Evolutionary conservation across 1,139 yeast genomes (phyloP), one percentile per base, ranked within the genome.

Genomic region (Spathaspora jeffriesii): DNA sequence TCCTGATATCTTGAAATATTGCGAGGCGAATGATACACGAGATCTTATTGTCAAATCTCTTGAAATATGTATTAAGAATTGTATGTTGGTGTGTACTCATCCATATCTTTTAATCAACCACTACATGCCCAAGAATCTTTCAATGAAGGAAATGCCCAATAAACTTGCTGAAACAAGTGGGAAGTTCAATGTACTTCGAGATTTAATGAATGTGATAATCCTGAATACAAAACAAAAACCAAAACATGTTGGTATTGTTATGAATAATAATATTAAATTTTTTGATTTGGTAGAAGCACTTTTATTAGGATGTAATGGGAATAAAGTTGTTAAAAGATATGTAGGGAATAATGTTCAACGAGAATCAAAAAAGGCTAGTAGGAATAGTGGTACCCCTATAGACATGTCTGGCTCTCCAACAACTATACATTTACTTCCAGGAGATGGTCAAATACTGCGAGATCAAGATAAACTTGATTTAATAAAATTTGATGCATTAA

Each of bases 71-170:
- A 81, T 88, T 53, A 68, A 78, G 50, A 91, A 90, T 65, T 81
- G 93, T 44, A 86, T 85, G 64, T 72, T 85, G 39, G 95, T 91
- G 4, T 84, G 95, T 30, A 82, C 93, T 0, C 99, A 93, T 65
- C 98, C 98, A 1, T 92, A 87, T 59, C 68, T 92, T 44, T 68
- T 93, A 46, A 90, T 92, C 46, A 86, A 84, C 53, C 96, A 90
- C 62, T 87, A 88, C 58, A 78, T 90, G 78, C 98, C 97, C 22
- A 90, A 88, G 61, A 85, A 86, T 53, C 69, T 92, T 49, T 76
- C 84, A 6, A 81, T 85, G 46, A 85, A 86, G 62, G 97, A 91
- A 55, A 84, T 87, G 54, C 93, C 96, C 2, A 72, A 73, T 37
- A 81, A 85, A 58, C 65, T 92, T 46, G 87, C 87, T 11, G 92